phyloP scores from a whole-genome alignment of 202 grass and related monocot species.

The Musa balbisiana region DNA sequence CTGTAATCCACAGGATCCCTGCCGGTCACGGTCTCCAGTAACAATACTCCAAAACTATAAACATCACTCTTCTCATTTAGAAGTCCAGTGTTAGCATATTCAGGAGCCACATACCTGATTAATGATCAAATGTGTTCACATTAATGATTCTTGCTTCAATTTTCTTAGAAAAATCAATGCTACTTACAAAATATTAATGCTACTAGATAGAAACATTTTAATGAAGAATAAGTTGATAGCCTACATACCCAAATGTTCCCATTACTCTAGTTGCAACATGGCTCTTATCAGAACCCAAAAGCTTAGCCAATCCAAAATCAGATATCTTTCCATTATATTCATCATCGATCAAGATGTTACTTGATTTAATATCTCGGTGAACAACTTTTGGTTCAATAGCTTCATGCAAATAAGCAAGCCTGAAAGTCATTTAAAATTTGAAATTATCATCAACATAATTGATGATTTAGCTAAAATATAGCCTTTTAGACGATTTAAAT shows the following conservation, averaged over 20 bases:
- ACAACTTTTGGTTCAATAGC: slow-evolving; percentile 20
- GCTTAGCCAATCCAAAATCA: slow-evolving; percentile 19
- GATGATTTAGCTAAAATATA: not conserved
- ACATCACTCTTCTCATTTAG: slow-evolving; percentile 98
- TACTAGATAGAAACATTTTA: slow-evolving; percentile 16
- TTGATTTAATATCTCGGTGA: slow-evolving; percentile 19
- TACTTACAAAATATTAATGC: not conserved
- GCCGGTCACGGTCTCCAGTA: slow-evolving; percentile 79
- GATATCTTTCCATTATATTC: slow-evolving; percentile 13
- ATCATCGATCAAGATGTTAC: slow-evolving; percentile 15
- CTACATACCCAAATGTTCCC: slow-evolving; percentile 19
- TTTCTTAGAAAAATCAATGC: not conserved
- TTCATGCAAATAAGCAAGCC: slow-evolving; percentile 17
- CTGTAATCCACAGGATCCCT: slow-evolving; percentile 90
- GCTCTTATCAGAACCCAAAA: slow-evolving; percentile 12
- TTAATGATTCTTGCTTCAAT: slow-evolving; percentile 2
- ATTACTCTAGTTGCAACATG: slow-evolving; percentile 15
- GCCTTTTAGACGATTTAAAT: not conserved
- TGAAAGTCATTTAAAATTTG: not conserved
- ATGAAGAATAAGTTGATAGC: not conserved
- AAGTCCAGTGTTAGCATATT: slow-evolving; percentile 89
- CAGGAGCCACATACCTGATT: slow-evolving; percentile 83
- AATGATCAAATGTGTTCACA: slow-evolving; percentile 28
- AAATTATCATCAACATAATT: not conserved
- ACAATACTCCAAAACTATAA: slow-evolving; percentile 91